Base-by-base conservation (phyloP, 2,329 filamentous ascomycete genomes). In the Metarhizium anisopliae region DNA sequence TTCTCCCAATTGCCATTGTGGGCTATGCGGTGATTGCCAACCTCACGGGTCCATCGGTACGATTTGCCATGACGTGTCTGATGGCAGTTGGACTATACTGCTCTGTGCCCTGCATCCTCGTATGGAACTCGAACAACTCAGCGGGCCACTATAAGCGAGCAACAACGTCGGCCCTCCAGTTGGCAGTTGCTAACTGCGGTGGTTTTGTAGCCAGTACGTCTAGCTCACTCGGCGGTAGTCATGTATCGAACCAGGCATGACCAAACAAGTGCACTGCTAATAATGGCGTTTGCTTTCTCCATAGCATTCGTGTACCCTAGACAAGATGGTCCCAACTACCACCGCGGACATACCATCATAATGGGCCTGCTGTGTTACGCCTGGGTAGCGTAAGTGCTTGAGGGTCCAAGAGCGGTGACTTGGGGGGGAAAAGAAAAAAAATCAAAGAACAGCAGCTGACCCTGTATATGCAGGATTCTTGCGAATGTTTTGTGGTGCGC, bases 131-230 rank as follows among this genome's bases (percentile, higher is more conserved):
- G 2, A 87, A 87, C 64, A 87, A 87, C 64, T 83, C 79, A 0
- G 83, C 84, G 0, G 83, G 81, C 0, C 85, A 89, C 64, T 88
- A 87, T 64, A 89, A 88, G 66, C 73, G 85, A 14, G 85, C 86
- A 0, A 87, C 85, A 0, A 85, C 84, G 0, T 81, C 80, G 1
- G 85, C 80, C 0, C 62, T 87, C 61, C 84, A 88, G 66, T 72
- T 88, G 30, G 80, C 80, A 1, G 81, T 87, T 60, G 85, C 84
- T 0, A 88, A 89, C 60, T 80, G 77, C 7, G 84, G 84, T 50
- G 85, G 85, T 0, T 86, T 87, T 60, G 83, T 87, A 2, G 80
- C 84, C 0, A 81, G 78, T 76, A 62, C 61, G 73, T 64, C n/a
- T 2, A 0, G 2, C 14, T 4, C 8, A 36, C 35, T 8, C 35